Evolutionary conservation across 1,139 yeast genomes (phyloP).

Genomic region (Debaryomycetaceae sp.): DNA sequence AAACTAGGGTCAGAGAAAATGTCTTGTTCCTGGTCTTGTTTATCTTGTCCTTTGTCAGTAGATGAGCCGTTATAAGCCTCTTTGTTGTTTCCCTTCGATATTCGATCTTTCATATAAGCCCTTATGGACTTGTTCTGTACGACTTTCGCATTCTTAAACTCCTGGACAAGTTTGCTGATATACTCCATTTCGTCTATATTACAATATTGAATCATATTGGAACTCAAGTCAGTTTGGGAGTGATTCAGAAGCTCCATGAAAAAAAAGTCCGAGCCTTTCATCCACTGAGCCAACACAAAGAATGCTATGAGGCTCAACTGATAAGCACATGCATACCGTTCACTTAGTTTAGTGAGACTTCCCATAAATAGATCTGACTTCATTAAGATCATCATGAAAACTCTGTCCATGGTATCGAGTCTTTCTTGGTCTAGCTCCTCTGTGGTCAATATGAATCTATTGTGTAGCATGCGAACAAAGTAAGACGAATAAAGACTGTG

Average conservation of each 20-base stretch:
- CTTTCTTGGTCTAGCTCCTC: constrained; percentile 20
- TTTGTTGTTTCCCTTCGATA: neutral
- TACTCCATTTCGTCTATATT: constrained; percentile 34
- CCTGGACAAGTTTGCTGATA: constrained; percentile 38
- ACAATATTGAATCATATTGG: constrained; percentile 41
- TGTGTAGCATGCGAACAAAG: constrained; percentile 40
- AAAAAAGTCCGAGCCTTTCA: constrained; percentile 39
- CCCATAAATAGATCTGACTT: constrained; percentile 49
- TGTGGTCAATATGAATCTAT: constrained; percentile 32
- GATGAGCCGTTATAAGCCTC: neutral
- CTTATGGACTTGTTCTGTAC: constrained; percentile 19
- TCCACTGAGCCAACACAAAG: constrained; percentile 41
- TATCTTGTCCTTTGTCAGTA: neutral
- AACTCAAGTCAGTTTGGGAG: constrained; percentile 28
- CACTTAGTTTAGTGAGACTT: constrained; percentile 37
- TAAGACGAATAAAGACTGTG: constrained; percentile 41
- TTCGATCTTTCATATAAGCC: constrained; percentile 6
- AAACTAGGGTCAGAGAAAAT: neutral
- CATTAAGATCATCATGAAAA: constrained; percentile 32
- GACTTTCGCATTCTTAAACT: constrained; percentile 39
- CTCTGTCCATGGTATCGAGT: constrained; percentile 31
- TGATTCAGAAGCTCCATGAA: constrained; percentile 31
- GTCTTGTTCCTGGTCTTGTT: neutral
- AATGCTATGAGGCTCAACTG: constrained; percentile 41
- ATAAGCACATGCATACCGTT: constrained; percentile 40